phyloP scores from a whole-genome alignment of 768 basidiomycete species.

The Lentinula aciculospora region DNA sequence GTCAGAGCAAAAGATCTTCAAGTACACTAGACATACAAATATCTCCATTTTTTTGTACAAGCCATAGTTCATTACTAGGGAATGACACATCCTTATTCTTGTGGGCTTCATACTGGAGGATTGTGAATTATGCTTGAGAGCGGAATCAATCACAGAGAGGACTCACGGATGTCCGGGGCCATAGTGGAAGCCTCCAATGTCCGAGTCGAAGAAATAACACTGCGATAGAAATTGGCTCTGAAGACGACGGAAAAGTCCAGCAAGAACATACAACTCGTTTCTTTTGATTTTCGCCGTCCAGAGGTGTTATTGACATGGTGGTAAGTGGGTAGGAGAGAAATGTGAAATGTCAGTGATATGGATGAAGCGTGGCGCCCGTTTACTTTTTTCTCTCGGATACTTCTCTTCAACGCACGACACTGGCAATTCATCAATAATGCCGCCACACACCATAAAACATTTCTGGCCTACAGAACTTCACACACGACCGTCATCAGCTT shows the following conservation, averaged over 20 bases:
- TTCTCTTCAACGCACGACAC: too few species aligned
- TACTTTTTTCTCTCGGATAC: too few species aligned
- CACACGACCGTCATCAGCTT: too few species aligned
- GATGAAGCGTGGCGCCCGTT: not conserved
- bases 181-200: constrained; percentile 99
- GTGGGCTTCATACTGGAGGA: constrained; percentile 88
- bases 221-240: constrained; percentile 22
- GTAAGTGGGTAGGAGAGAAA: not conserved
- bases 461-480: too few species aligned
- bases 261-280: constrained; percentile 75
- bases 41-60: constrained; percentile 99
- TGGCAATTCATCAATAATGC: too few species aligned
- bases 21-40: constrained; percentile 59
- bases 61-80: constrained; percentile 99
- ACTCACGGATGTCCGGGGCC: constrained; percentile 92
- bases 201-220: constrained; percentile 99
- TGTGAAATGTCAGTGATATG: not conserved
- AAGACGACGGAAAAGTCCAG: constrained; percentile 10
- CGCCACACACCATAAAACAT: too few species aligned
- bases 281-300: constrained; percentile 70
- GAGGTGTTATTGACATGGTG: constrained; percentile 39
- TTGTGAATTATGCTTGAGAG: constrained; percentile 12
- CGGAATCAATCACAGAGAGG: constrained; percentile 1
- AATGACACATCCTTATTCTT: constrained; percentile 98
- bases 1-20: not conserved